phyloP scores from a whole-genome alignment of 2,329 filamentous ascomycete species.

The Alternaria sp. region DNA sequence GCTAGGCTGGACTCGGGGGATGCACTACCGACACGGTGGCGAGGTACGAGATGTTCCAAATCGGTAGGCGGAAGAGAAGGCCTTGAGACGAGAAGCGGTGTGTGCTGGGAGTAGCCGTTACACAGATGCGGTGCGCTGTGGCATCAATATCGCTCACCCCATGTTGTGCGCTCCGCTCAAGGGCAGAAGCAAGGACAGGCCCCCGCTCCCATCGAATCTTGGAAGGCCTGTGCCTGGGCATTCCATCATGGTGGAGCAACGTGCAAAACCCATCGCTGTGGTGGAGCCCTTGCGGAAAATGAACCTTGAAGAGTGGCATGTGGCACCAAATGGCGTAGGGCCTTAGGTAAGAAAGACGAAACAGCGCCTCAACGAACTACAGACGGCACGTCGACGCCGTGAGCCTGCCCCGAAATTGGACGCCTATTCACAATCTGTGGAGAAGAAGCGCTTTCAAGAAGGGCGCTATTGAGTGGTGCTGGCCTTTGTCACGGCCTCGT shows the following conservation, averaged over 20 bases:
- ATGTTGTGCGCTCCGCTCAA: constrained; percentile 29
- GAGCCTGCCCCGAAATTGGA: constrained; percentile 12
- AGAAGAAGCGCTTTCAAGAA: too few species aligned
- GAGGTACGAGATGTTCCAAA: not conserved
- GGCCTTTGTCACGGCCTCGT: not conserved
- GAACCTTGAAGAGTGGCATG: constrained; percentile 17
- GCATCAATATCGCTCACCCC: constrained; percentile 39
- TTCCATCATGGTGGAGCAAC: constrained; percentile 33
- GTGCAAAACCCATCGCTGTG: constrained; percentile 25
- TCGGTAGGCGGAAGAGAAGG: not conserved
- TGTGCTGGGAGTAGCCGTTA: constrained; percentile 34
- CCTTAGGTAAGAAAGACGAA: constrained; percentile 22
- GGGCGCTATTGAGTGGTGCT: not conserved
- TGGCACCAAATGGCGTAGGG: constrained; percentile 10
- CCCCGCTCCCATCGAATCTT: constrained; percentile 23
- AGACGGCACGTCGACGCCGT: constrained; percentile 12
- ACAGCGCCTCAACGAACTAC: constrained; percentile 8
- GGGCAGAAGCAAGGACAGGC: constrained; percentile 17
- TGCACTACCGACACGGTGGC: constrained; percentile 33
- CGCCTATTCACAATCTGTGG: not conserved
- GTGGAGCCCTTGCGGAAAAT: constrained; percentile 5
- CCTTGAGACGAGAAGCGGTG: constrained; percentile 39
- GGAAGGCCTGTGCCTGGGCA: constrained; percentile 23
- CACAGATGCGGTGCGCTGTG: constrained; percentile 40
- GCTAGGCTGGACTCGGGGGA: not conserved